Evolutionary conservation across 495 filamentous ascomycete genomes (phyloP).

Genomic region (Hypomontagnella monticulosa): DNA sequence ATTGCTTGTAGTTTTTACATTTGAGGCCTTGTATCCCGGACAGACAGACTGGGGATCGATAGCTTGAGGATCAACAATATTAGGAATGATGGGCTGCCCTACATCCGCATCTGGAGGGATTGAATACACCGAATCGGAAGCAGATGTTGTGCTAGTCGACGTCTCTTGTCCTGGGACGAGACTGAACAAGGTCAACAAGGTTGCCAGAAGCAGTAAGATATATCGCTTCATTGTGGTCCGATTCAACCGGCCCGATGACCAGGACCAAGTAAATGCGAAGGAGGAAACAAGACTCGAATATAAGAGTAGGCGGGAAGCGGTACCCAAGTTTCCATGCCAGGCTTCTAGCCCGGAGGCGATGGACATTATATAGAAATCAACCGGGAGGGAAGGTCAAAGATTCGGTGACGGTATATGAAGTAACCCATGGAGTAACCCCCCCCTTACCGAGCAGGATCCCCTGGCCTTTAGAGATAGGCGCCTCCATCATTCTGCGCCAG

Average conservation of each 20-base stretch:
- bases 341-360: slow-evolving; percentile 6
- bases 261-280: slow-evolving; percentile 12
- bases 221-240: slow-evolving; percentile 23
- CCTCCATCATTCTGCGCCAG: slow-evolving; percentile 7
- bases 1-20: slow-evolving; percentile 60
- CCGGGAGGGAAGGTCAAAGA: slow-evolving; percentile 4
- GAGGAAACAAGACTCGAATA: slow-evolving; percentile 24
- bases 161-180: slow-evolving; percentile 14
- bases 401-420: slow-evolving; percentile 12
- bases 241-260: slow-evolving; percentile 14
- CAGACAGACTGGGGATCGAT: slow-evolving; percentile 76
- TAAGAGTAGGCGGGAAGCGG: slow-evolving; percentile 29
- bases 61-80: slow-evolving; percentile 76
- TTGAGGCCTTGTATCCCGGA: slow-evolving; percentile 76
- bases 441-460: slow-evolving; percentile 7
- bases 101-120: slow-evolving; percentile 22
- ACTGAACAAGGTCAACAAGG: slow-evolving; percentile 3
- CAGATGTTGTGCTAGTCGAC: background rate
- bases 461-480: slow-evolving; percentile 17
- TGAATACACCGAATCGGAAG: slow-evolving; percentile 3
- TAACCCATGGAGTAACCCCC: background rate
- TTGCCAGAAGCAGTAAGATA: slow-evolving; percentile 14
- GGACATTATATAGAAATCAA: slow-evolving; percentile 15
- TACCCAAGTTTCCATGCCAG: slow-evolving; percentile 25
- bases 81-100: slow-evolving; percentile 71